Evolutionary conservation across 345 rosid genomes (phyloP).

Genomic region (Physaria fendleri): DNA sequence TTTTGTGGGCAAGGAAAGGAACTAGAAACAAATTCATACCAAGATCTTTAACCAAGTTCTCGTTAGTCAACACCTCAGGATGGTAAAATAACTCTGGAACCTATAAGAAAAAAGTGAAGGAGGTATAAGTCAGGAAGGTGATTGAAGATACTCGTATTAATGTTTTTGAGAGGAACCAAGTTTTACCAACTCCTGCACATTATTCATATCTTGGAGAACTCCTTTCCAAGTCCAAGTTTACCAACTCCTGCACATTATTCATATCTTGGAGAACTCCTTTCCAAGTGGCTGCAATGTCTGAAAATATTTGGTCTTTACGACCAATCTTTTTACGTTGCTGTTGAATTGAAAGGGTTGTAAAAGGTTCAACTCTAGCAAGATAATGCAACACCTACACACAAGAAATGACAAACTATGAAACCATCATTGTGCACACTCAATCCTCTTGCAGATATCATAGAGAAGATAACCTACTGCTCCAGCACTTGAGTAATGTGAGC

Average conservation of each 20-base stretch:
- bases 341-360: constrained; percentile 79
- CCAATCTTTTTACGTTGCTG: constrained; percentile 82
- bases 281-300: constrained; percentile 84
- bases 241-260: constrained; percentile 97
- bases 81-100: constrained; percentile 98
- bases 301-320: constrained; percentile 74
- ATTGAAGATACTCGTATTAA: neutral
- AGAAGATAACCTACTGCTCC: constrained; percentile 62
- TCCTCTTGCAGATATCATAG: constrained; percentile 3
- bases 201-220: constrained; percentile 90
- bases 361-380: constrained; percentile 91
- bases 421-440: neutral
- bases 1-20: constrained; percentile 1
- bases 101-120: constrained; percentile 32
- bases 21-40: constrained; percentile 45
- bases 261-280: constrained; percentile 88
- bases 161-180: constrained; percentile 5
- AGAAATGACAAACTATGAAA: constrained; percentile 7
- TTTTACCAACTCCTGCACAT: constrained; percentile 91
- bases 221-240: constrained; percentile 98
- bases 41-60: constrained; percentile 61
- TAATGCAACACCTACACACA: constrained; percentile 72
- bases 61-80: constrained; percentile 83
- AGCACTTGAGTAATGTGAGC: constrained; percentile 93
- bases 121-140: constrained; percentile 4